Evolutionary conservation across 1,284 basidiomycete species (phyloP).

Genomic region (Phenoliferia sp.): DNA sequence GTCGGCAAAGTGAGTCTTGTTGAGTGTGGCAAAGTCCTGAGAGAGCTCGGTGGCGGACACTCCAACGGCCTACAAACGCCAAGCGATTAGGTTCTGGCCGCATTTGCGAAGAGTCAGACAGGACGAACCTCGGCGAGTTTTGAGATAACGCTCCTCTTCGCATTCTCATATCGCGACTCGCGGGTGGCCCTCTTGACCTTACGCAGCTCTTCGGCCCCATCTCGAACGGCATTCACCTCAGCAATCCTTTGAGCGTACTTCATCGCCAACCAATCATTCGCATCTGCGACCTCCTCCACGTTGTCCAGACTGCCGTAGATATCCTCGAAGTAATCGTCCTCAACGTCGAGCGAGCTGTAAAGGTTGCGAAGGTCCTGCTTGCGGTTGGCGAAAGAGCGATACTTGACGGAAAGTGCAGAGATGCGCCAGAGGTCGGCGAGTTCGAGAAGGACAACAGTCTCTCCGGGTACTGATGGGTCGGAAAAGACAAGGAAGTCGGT

Average conservation of each 20-base stretch:
- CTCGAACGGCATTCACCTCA: constrained; percentile 56
- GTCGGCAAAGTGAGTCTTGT: constrained; percentile 63
- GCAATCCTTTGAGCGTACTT: constrained; percentile 60
- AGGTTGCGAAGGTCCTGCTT: constrained; percentile 58
- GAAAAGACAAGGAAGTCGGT: constrained; percentile 77
- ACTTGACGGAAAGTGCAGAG: constrained; percentile 76
- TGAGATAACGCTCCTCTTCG: constrained; percentile 70
- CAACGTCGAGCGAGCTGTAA: constrained; percentile 58
- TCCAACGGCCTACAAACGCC: constrained; percentile 17
- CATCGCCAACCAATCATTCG: constrained; percentile 84
- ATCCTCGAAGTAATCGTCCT: constrained; percentile 68
- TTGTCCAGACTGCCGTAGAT: constrained; percentile 50
- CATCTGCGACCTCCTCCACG: constrained; percentile 86
- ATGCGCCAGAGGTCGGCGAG: constrained; percentile 83
- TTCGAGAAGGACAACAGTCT: constrained; percentile 59
- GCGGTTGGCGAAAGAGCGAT: constrained; percentile 73
- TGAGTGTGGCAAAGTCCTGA: constrained; percentile 63
- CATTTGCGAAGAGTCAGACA: not conserved
- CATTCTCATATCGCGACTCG: constrained; percentile 77
- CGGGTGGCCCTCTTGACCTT: constrained; percentile 65
- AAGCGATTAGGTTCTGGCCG: not conserved
- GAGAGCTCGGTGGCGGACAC: constrained; percentile 73
- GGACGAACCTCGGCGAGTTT: constrained; percentile 65
- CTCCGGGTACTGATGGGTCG: constrained; percentile 4
- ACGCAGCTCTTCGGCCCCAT: constrained; percentile 42